Evolutionary conservation across 2,329 filamentous ascomycete genomes (phyloP), one percentile per base, ranked within the genome.

Genomic region (Sclerotinia minor): DNA sequence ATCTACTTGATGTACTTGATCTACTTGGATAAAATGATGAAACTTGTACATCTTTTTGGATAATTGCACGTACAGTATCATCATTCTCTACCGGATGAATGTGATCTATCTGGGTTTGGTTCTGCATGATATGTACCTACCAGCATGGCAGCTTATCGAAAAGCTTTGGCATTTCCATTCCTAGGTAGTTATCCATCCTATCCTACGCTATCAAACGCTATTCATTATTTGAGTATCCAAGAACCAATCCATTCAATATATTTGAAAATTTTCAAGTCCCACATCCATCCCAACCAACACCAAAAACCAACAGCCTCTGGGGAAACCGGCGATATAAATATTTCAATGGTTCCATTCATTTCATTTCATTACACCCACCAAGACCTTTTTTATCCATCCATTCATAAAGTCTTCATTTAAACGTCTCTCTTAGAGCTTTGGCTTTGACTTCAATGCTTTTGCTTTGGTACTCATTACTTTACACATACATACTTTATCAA

Each of bases 321-420:
- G 58, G 58, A 61, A 61, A 61, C 58, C 58, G 45, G 58, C 45
- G 58, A 61, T 49, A 38, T 61, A 61, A 50, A 38, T 49, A 35
- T 45, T 35, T 5, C 9, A 17, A 54, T 21, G 52, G 26, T 19
- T 29, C 41, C 41, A 24, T 59, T 21, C 38, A 24, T 59, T 21
- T 60, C 41, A 60, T 47, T 32, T 60, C 26, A 26, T 26, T 45
- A n/a, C 17, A n/a, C 29, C 3, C 29, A 29, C 29, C 29, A 29
- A 29, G 29, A 29, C 29, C 11, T 57, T 21, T 41, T 38, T 57
- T 38, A 38, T 2, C n/a, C 58, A 24, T 35, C n/a, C 58, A 24
- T 49, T 49, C 44, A 49, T 35, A 32, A 49, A 49, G 13, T 4
- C 26, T 9, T 45, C 44, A n/a, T 19, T 57, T 17, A 6, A 41